Evolutionary conservation across 345 rosid genomes (phyloP).

Genomic region (Populus davidiana): DNA sequence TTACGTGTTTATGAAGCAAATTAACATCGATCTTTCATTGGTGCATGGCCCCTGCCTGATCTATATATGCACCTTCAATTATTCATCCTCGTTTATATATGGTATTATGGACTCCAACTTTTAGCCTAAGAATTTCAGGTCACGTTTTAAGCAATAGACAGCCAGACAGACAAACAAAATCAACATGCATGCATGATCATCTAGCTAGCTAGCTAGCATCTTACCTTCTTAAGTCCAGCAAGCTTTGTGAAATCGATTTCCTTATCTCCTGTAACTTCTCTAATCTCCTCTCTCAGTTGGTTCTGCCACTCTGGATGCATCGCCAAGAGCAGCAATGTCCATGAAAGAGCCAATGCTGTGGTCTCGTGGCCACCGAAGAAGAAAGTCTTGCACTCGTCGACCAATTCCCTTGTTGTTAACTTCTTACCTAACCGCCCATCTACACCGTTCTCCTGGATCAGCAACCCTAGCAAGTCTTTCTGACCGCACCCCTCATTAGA

Average conservation of each 20-base stretch:
- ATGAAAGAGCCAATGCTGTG: slow-evolving; percentile 75
- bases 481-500: slow-evolving; percentile 15
- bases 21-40: too few species aligned
- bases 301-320: slow-evolving; percentile 76
- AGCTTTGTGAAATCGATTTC: slow-evolving; percentile 56
- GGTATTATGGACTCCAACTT: neutral
- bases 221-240: slow-evolving; percentile 86
- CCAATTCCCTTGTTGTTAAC: slow-evolving; percentile 54
- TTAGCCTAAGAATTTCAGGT: neutral
- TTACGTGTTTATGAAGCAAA: neutral
- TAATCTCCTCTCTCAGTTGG: slow-evolving; percentile 70
- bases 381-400: slow-evolving; percentile 94
- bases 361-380: slow-evolving; percentile 96
- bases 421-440: slow-evolving; percentile 42
- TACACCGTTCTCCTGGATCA: slow-evolving; percentile 33
- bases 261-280: slow-evolving; percentile 54
- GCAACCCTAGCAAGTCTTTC: slow-evolving; percentile 57
- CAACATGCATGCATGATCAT: neutral
- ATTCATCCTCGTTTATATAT: neutral
- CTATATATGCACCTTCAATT: neutral
- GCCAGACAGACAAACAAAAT: neutral
- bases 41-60: neutral
- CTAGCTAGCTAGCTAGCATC: neutral
- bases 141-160: neutral
- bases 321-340: slow-evolving; percentile 86